Evolutionary conservation across 2,329 filamentous ascomycete genomes (phyloP), one percentile per base, ranked within the genome.

Genomic region (Colletotrichum sp.): DNA sequence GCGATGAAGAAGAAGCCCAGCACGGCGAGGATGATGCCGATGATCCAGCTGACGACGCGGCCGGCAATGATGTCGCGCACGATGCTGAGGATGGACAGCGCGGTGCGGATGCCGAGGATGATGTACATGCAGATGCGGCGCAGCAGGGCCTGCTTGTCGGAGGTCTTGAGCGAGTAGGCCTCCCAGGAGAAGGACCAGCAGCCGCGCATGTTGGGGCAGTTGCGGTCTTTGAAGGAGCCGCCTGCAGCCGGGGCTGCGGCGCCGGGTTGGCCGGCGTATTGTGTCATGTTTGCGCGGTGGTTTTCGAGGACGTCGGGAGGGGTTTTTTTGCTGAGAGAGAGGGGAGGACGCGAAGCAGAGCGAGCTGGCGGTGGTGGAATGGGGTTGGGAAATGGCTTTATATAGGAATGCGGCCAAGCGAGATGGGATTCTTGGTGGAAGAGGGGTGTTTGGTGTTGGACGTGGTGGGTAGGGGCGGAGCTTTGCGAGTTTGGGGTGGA

Each of bases 71-170:
- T 12, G 60, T 67, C 59, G 60, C 52, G 16, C 28, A 63, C 24
- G 63, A 76, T 28, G 71, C 52, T 64, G 8, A 75, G 13, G 30
- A 75, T 32, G 59, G 65, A 71, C 9, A 75, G 30, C 26, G 66
- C 75, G 16, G 71, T 75, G 36, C 75, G 65, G 18, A 57, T 57
- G 36, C 44, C 71, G 36, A 76, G 71, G 52, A 67, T 57, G 52
- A 71, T n/a, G 32, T 62, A 62, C 75, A 76, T 76, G 71, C 71
- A 76, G 24, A 75, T 34, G n/a, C 71, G 71, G 4, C 75, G 75
- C 28, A 66, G 24, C 39, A 75, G 60, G 24, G 55, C 71, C 34
- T 60, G 28, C 49, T 28, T 71, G 66, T 75, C 75, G 21, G 75
- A 28, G 12, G 71, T 63, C 30, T 71, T 70, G 49, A 76, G 66